Percentiles rank a stretch among this genome's conserved stretches.
Evolutionary conservation across 164 flowering plant genomes (phyloP).

Genomic region (Liriodendron chinense): DNA sequence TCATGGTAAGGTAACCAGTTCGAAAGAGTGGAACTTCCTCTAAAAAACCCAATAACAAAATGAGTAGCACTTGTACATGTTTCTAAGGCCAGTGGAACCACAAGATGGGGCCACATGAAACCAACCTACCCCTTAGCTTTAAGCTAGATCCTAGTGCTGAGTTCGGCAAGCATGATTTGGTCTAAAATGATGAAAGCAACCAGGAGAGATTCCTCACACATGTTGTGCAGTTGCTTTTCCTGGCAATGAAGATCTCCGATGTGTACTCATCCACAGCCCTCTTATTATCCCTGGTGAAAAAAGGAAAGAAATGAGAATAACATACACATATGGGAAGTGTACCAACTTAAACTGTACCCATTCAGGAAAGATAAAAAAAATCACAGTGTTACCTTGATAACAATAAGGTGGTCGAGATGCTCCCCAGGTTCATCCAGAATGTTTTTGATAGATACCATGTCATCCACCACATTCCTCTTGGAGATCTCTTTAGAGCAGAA

Average conservation of each 20-base stretch:
- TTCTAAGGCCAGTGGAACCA: background rate
- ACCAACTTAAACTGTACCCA: background rate
- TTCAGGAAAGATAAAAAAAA: too few relatives aligned
- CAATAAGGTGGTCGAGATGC: constrained; percentile 97
- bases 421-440: constrained; percentile 96
- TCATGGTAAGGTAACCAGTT: constrained; percentile 95
- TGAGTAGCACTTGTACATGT: background rate
- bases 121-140: constrained; percentile 52
- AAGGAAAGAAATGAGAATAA: background rate
- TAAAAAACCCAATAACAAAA: constrained; percentile 25
- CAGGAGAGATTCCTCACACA: constrained; percentile 94
- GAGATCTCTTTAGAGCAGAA: constrained; percentile 98
- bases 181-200: constrained; percentile 97
- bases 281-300: constrained; percentile 94
- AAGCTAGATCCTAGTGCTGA: constrained; percentile 84
- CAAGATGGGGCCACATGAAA: background rate
- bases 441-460: constrained; percentile 97
- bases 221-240: constrained; percentile 91
- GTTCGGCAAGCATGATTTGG: constrained; percentile 92
- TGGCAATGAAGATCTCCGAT: constrained; percentile 99
- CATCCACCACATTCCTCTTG: constrained; percentile 96
- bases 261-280: constrained; percentile 99
- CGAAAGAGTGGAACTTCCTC: constrained; percentile 95
- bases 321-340: background rate
- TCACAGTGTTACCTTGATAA: constrained; percentile 66